phyloP scores from a whole-genome alignment of 352 stramenopile species.

The Elongisporangium anandrum region DNA sequence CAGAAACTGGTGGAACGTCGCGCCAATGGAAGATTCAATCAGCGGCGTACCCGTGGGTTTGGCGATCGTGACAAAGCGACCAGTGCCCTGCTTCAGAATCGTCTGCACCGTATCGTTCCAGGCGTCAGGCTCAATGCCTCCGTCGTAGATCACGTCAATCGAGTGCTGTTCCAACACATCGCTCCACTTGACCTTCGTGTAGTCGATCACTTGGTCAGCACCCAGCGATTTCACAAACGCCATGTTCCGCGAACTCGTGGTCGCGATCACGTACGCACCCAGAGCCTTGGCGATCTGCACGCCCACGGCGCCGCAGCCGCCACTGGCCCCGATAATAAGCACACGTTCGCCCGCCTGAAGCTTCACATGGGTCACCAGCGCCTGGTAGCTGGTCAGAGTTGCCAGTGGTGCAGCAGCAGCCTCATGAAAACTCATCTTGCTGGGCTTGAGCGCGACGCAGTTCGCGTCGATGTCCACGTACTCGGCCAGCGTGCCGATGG shows the following conservation, averaged over 20 bases:
- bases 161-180: conserved; percentile 18
- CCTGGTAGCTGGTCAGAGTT: conserved; percentile 28
- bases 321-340: conserved; percentile 47
- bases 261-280: conserved; percentile 24
- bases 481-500: conserved; percentile 23
- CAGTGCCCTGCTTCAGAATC: conserved; percentile 18
- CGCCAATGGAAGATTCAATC: conserved; percentile 31
- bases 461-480: conserved; percentile 19
- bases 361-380: conserved; percentile 15
- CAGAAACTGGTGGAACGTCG: conserved; percentile 12
- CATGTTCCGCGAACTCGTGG: conserved; percentile 26
- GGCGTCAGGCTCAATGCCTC: conserved; percentile 13
- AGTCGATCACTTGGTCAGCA: conserved; percentile 42
- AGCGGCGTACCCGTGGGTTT: conserved; percentile 22
- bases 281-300: conserved; percentile 45
- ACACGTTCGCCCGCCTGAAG: conserved; percentile 16
- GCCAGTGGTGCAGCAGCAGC: conserved; percentile 23
- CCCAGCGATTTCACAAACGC: conserved; percentile 29
- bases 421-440: conserved; percentile 30
- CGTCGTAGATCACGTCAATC: conserved; percentile 29
- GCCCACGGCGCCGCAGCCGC: conserved; percentile 39
- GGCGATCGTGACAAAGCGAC: conserved; percentile 24
- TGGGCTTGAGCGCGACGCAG: conserved; percentile 35
- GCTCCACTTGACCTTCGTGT: conserved; percentile 34
- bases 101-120: conserved; percentile 17